phyloP scores from a whole-genome alignment of 306 rosid species.

The Mimosa bimucronata region DNA sequence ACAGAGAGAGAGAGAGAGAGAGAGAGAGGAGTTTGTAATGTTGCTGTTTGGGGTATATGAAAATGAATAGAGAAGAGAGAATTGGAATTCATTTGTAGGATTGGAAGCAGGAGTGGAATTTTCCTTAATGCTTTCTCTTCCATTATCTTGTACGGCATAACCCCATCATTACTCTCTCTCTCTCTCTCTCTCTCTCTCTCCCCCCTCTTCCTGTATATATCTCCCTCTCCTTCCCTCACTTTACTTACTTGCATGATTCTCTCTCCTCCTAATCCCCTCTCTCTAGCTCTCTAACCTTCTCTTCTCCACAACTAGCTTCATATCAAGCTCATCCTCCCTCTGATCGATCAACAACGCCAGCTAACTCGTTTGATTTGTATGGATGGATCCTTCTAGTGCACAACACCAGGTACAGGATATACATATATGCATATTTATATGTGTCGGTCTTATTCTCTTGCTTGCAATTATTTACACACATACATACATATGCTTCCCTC shows the following conservation, averaged over 20 bases:
- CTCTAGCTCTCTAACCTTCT: background rate
- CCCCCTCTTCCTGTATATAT: constrained; percentile 54
- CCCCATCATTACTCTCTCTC: constrained; percentile 13
- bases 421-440: background rate
- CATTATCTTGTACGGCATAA: constrained; percentile 58
- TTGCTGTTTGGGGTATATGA: constrained; percentile 37
- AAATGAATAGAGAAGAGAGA: constrained; percentile 43
- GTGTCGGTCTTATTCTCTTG: background rate
- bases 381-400: constrained; percentile 86
- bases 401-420: constrained; percentile 66
- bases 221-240: constrained; percentile 53
- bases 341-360: background rate
- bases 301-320: background rate
- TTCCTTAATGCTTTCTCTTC: constrained; percentile 58
- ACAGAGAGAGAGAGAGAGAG: background rate
- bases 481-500: background rate
- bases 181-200: constrained; percentile 2
- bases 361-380: constrained; percentile 39
- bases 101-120: constrained; percentile 41
- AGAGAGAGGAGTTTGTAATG: background rate
- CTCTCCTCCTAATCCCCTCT: background rate
- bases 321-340: constrained; percentile 17
- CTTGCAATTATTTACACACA: background rate
- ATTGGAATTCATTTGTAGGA: background rate
- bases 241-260: constrained; percentile 46